A percentile compares a stretch with the other conserved stretches of the same genome.
Conservation (phyloP, 495 filamentous ascomycete genomes). For the Elasticomyces elasticus region DNA sequence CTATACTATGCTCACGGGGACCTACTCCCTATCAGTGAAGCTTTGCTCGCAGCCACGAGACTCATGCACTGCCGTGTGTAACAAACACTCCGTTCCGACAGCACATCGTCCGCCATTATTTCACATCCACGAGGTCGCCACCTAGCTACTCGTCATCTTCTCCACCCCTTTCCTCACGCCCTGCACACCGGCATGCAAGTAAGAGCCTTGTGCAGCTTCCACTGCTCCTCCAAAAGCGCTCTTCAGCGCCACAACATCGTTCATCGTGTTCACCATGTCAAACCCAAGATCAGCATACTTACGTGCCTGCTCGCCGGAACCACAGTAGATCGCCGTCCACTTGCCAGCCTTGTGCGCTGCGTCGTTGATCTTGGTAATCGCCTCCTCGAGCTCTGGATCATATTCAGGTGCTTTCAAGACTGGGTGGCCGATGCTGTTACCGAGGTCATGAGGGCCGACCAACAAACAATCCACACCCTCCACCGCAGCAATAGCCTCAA, state of each 20-base stretch:
- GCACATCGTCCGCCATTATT: background rate
- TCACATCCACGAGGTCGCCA: background rate
- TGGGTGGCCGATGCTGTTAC: slow-evolving; percentile 65
- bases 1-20: no score
- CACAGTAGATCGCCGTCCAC: slow-evolving; percentile 70
- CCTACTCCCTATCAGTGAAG: background rate
- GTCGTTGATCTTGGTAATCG: slow-evolving; percentile 52
- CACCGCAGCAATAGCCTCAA: slow-evolving; percentile 62
- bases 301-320: slow-evolving; percentile 52
- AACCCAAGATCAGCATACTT: slow-evolving; percentile 59
- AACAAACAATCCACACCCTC: slow-evolving; percentile 65
- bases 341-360: slow-evolving; percentile 60
- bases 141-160: slow-evolving; percentile 7
- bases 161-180: slow-evolving; percentile 1
- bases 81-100: no score
- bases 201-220: slow-evolving; percentile 7
- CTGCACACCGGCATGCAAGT: slow-evolving; percentile 13
- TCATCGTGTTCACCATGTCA: slow-evolving; percentile 53
- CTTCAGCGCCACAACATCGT: slow-evolving; percentile 13
- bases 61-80: background rate
- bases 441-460: slow-evolving; percentile 69
- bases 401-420: slow-evolving; percentile 42
- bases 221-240: slow-evolving; percentile 13
- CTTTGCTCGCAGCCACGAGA: background rate
- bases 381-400: slow-evolving; percentile 54